These are phyloP conservation scores for Fusarium zealandicum DNA, from an alignment of 2,329 filamentous ascomycete species.

Conservation along the genomic window DNA sequence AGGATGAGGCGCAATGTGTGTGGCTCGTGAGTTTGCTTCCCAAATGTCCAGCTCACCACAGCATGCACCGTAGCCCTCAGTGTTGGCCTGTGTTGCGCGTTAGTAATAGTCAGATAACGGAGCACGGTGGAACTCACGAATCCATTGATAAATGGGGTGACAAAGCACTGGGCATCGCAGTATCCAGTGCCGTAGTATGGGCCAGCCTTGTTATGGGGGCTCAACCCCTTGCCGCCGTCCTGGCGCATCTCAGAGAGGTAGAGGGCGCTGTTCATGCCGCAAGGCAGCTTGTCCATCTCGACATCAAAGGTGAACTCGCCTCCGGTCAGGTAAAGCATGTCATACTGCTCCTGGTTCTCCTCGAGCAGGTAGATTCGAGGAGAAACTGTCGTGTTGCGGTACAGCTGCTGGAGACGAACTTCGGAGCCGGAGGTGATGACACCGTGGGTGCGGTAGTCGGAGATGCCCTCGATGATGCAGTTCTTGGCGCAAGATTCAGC, in stretches of 20 bases:
- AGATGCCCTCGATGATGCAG: conserved; percentile 61
- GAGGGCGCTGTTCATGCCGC: conserved; percentile 74
- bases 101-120: conserved; percentile 19
- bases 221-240: conserved; percentile 61
- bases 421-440: conserved; percentile 59
- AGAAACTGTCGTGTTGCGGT: conserved; percentile 58
- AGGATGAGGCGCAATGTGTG: conserved; percentile 69
- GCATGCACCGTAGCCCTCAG: conserved; percentile 62
- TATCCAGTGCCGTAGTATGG: conserved; percentile 67
- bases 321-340: conserved; percentile 68
- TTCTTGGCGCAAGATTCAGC: conserved; percentile 53
- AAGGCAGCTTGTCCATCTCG: conserved; percentile 70
- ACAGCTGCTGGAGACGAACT: conserved; percentile 59
- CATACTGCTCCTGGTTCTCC: conserved; percentile 65
- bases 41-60: conserved; percentile 68
- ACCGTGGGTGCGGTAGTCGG: conserved; percentile 59
- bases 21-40: conserved; percentile 70
- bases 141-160: conserved; percentile 64
- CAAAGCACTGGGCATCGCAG: conserved; percentile 59
- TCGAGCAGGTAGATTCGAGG: conserved; percentile 71
- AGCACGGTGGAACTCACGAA: conserved; percentile 40
- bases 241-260: conserved; percentile 69
- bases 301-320: conserved; percentile 76
- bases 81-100: conserved; percentile 51
- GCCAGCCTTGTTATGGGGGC: conserved; percentile 57